A percentile compares a stretch with the other conserved stretches of the same genome.
Conservation (phyloP, 495 filamentous ascomycete genomes). For the Eremomyces bilateralis region DNA sequence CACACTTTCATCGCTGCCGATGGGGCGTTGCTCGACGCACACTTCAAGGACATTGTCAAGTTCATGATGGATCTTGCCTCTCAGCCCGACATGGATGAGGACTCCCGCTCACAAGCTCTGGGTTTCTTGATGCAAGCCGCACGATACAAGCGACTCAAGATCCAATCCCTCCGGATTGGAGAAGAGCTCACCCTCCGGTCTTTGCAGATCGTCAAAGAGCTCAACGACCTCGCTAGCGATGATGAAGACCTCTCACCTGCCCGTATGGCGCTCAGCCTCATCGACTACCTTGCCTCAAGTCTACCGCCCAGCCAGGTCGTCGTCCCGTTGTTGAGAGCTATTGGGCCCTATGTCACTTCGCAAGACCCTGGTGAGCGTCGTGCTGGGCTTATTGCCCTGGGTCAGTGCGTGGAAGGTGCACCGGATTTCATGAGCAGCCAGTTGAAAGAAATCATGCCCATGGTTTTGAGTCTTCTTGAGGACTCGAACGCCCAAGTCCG, state of each 20-base stretch:
- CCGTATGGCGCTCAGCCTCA: constrained; percentile 61
- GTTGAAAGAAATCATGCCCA: constrained; percentile 64
- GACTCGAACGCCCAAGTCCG: constrained; percentile 66
- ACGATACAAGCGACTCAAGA: constrained; percentile 82
- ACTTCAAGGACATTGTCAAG: constrained; percentile 75
- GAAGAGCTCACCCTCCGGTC: constrained; percentile 68
- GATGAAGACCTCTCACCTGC: constrained; percentile 86
- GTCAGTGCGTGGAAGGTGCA: constrained; percentile 88
- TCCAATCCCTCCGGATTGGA: constrained; percentile 66
- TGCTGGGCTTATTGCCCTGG: constrained; percentile 77
- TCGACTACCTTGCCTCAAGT: constrained; percentile 71
- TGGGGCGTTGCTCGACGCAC: constrained; percentile 53
- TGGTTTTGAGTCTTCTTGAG: constrained; percentile 63
- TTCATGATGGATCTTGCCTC: constrained; percentile 83
- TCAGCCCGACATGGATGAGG: constrained; percentile 54
- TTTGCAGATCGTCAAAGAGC: constrained; percentile 70
- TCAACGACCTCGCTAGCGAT: constrained; percentile 37
- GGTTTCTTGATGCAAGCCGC: constrained; percentile 85
- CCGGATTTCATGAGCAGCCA: constrained; percentile 90
- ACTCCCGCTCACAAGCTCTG: constrained; percentile 71
- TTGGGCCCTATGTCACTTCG: constrained; percentile 58
- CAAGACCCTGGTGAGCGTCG: constrained; percentile 55
- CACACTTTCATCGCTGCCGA: constrained; percentile 87
- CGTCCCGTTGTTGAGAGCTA: constrained; percentile 68
- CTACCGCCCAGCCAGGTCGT: constrained; percentile 87